Evolutionary conservation across 2,329 filamentous ascomycete genomes (phyloP).

Genomic region (Colletotrichum navitas): DNA sequence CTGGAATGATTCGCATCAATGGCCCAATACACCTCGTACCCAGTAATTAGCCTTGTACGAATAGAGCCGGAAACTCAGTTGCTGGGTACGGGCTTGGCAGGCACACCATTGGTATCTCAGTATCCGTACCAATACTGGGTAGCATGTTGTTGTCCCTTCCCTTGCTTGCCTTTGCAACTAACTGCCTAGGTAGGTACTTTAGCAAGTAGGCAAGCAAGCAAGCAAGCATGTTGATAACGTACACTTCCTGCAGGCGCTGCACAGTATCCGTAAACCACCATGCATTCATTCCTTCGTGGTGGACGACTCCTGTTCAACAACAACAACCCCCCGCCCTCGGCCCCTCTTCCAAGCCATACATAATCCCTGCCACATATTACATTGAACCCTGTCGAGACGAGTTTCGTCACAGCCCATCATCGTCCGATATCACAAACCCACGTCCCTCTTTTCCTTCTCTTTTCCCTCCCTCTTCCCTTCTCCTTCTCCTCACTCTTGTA

Average conservation of each 20-base stretch:
- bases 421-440: conserved; percentile 34
- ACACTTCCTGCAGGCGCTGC: too few species aligned
- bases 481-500: background rate
- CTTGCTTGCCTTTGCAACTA: too few species aligned
- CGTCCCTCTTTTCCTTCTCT: conserved; percentile 11
- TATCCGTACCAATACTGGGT: too few species aligned
- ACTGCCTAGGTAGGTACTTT: too few species aligned
- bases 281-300: background rate
- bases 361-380: background rate
- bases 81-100: background rate
- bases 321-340: background rate
- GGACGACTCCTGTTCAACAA: background rate
- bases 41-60: background rate
- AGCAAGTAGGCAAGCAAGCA: too few species aligned
- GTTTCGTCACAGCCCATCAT: conserved; percentile 41
- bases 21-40: background rate
- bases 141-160: too few species aligned
- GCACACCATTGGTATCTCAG: background rate
- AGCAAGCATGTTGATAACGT: too few species aligned
- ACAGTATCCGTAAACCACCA: background rate
- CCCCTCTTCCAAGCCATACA: background rate
- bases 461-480: background rate
- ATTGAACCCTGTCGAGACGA: conserved; percentile 35
- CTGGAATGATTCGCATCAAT: conserved; percentile 34
- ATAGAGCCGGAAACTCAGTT: background rate